Base-by-base conservation (phyloP, 148 eudicot species). In the Fagopyrum tataricum region DNA sequence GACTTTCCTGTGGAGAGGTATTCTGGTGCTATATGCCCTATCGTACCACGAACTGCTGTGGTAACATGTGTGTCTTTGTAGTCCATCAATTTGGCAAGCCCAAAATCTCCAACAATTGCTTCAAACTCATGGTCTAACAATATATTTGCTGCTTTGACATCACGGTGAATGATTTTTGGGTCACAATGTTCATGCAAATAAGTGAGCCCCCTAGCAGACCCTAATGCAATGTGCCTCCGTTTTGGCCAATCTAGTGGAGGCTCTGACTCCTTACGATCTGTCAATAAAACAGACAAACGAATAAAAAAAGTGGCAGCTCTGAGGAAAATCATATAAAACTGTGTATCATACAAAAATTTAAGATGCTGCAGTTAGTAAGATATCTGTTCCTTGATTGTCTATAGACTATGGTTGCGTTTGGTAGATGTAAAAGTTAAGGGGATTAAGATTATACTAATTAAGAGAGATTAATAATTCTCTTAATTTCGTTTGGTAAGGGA, bases 151-250 rank as follows among this genome's bases (percentile, higher is more conserved):
- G 97, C 98, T 82, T 93, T 93, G 15, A 93, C 98, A 78, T 93
- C 98, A 42, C 98, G 79, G 71, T 93, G 98, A 44, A 93, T 93
- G 76, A 93, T 91, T 75, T 93, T 93, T 6, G 98, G 98, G 74
- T 93, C 92, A 77, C 97, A 93, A 73, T 93, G 98, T 84, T 93
- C 98, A 43, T 93, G 98, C 39, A 91, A 81, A 72, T 93, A 93
- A 13, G 89, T 80, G 48, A 91, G 84, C 61, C 97, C 98, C 75
- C 98, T 84, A 43, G 97, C 94, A 72, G 95, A 89, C 75, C 98
- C 98, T 1, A 93, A 81, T 4, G 95, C 98, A 24, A 93, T 91
- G 76, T 85, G 82, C 77, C 89, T 91, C 76, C 98, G 85, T 0
- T 96, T 89, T 75, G 85, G 86, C 98, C 98, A 93, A 64, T 93